phyloP scores from a whole-genome alignment of 371 early-diverging fungal genomes.

The Syncephalastrum contaminatum region DNA sequence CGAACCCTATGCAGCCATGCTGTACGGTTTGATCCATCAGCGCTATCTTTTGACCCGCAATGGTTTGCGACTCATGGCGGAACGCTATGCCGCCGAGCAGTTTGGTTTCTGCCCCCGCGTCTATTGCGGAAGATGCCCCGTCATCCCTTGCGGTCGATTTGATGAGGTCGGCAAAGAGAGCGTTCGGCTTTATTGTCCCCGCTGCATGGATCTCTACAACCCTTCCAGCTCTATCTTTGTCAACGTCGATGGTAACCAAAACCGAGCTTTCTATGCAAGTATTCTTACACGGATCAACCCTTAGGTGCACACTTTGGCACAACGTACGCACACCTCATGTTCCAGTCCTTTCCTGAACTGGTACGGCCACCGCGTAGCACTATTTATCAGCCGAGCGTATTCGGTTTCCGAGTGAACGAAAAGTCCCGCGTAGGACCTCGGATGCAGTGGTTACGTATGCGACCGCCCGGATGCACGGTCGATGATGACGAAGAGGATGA shows the following conservation, averaged over 20 bases:
- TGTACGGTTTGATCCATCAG: constrained; percentile 85
- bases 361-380: constrained; percentile 49
- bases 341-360: constrained; percentile 80
- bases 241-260: constrained; percentile 73
- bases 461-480: constrained; percentile 39
- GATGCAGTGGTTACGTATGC: constrained; percentile 77
- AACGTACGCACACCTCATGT: constrained; percentile 92
- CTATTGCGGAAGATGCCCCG: constrained; percentile 71
- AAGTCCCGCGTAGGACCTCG: constrained; percentile 60
- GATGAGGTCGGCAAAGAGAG: constrained; percentile 66
- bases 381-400: constrained; percentile 76
- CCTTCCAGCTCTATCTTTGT: constrained; percentile 75
- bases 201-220: constrained; percentile 85
- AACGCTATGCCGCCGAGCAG: constrained; percentile 69
- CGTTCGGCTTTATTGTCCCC: constrained; percentile 79
- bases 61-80: constrained; percentile 81
- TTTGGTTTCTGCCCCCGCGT: constrained; percentile 89
- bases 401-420: constrained; percentile 78
- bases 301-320: constrained; percentile 94
- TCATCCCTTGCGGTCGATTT: constrained; percentile 82
- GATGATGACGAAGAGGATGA: constrained; percentile 32
- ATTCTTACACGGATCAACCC: constrained; percentile 2
- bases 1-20: constrained; percentile 56
- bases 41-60: constrained; percentile 78
- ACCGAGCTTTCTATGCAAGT: background rate